Conservation (phyloP, 805 yeast species). For the Candida ascalaphidarum region DNA sequence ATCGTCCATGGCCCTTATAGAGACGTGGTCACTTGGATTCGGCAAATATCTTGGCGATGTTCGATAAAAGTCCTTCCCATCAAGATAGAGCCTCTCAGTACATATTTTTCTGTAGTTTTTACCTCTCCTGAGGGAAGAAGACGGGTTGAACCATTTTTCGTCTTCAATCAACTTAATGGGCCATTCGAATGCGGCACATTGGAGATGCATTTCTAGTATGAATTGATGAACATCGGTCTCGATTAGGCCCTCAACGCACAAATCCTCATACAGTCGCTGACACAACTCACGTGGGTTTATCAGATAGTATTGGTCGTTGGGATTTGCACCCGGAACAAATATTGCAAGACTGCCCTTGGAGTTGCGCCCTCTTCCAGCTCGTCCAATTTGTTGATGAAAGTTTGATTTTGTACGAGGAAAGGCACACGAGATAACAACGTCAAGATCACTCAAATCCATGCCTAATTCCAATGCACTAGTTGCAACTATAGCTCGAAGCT, state of each 20-base stretch:
- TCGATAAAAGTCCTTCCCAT: conserved; percentile 19
- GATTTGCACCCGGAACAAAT: conserved; percentile 73
- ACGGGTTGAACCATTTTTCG: conserved; percentile 44
- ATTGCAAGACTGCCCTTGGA: conserved; percentile 75
- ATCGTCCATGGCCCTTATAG: conserved; percentile 78
- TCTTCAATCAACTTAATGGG: conserved; percentile 56
- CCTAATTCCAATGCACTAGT: conserved; percentile 96
- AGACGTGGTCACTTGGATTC: conserved; percentile 71
- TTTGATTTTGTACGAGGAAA: conserved; percentile 84
- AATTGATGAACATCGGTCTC: conserved; percentile 23
- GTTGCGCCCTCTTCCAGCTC: conserved; percentile 82
- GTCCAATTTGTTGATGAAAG: conserved; percentile 91
- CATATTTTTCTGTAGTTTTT: conserved; percentile 23
- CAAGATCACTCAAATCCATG: conserved; percentile 87
- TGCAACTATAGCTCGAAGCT: conserved; percentile 77
- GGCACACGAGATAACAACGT: conserved; percentile 87
- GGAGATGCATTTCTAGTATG: conserved; percentile 75
- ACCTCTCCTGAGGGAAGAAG: conserved; percentile 7
- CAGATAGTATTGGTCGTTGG: conserved; percentile 81
- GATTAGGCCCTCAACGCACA: conserved; percentile 29
- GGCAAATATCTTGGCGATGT: conserved; percentile 52
- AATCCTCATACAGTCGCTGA: conserved; percentile 36
- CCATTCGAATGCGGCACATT: conserved; percentile 87
- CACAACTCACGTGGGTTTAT: conserved; percentile 55
- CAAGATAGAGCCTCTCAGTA: conserved; percentile 25